Conservation (phyloP, 768 basidiomycete genomes). For the Tylopilus rubrobrunneus region DNA sequence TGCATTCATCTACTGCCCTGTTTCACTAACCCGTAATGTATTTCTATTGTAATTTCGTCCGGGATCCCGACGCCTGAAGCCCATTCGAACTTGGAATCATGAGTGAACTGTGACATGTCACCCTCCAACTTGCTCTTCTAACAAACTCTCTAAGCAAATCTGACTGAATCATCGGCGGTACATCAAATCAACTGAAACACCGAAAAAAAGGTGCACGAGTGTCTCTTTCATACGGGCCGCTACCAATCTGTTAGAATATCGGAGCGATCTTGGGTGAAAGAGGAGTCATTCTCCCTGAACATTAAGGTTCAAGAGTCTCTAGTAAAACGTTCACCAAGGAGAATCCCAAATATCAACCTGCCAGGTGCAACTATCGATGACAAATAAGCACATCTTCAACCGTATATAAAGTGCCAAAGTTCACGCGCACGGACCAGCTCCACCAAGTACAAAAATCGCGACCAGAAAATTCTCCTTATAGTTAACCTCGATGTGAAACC, state of each 20-base stretch:
- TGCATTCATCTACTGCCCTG: neutral
- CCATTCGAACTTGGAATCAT: too few relatives aligned
- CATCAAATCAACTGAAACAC: too few relatives aligned
- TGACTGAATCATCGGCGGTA: too few relatives aligned
- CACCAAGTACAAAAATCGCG: constrained; percentile 24
- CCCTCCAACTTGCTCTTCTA: too few relatives aligned
- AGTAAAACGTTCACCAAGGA: constrained; percentile 29
- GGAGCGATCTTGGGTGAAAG: constrained; percentile 70
- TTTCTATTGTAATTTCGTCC: neutral
- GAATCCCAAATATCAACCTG: constrained; percentile 69
- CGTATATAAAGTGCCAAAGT: constrained; percentile 10
- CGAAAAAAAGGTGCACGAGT: constrained; percentile 13
- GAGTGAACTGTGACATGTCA: too few relatives aligned
- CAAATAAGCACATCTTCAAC: neutral
- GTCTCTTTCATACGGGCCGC: constrained; percentile 67
- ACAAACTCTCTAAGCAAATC: neutral
- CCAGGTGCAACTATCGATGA: constrained; percentile 72
- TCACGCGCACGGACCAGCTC: constrained; percentile 53
- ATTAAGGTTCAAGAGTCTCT: constrained; percentile 53
- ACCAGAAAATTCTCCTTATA: constrained; percentile 28
- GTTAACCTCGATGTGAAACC: constrained; percentile 40
- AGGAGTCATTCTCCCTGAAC: constrained; percentile 51
- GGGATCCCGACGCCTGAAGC: neutral
- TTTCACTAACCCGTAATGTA: neutral
- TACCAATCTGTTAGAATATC: constrained; percentile 40